phyloP scores from a whole-genome alignment of 495 filamentous ascomycete species.

The Hypoxylon trugodes region DNA sequence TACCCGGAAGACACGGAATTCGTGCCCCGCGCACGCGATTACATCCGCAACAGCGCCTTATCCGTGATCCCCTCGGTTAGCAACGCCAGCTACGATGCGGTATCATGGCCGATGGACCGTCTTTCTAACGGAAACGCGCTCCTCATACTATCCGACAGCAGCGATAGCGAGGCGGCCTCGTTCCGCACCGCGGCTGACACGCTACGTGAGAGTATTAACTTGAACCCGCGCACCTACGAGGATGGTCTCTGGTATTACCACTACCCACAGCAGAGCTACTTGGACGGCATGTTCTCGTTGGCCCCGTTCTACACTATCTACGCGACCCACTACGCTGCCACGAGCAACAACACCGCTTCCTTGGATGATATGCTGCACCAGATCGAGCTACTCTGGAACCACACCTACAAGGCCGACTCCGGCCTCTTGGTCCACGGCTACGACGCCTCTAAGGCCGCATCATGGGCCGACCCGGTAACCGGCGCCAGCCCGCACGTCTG shows the following conservation, averaged over 20 bases:
- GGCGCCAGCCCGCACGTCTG: constrained; percentile 66
- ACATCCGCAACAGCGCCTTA: constrained; percentile 38
- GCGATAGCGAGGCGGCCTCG: constrained; percentile 35
- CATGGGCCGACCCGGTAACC: constrained; percentile 64
- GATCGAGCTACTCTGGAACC: constrained; percentile 60
- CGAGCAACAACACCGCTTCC: constrained; percentile 11
- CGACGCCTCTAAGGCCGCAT: constrained; percentile 58
- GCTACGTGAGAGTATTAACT: constrained; percentile 49
- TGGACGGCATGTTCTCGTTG: constrained; percentile 58
- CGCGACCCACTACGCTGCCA: constrained; percentile 17
- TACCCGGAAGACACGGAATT: constrained; percentile 40
- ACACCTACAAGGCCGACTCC: constrained; percentile 53
- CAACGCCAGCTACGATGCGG: constrained; percentile 48
- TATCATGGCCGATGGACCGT: constrained; percentile 50
- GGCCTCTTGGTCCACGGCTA: constrained; percentile 66
- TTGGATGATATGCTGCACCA: constrained; percentile 58
- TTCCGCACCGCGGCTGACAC: constrained; percentile 44
- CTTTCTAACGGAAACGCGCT: constrained; percentile 50
- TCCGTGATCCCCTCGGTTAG: constrained; percentile 42
- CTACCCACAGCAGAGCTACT: constrained; percentile 58
- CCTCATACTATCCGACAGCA: constrained; percentile 43
- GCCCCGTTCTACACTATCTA: constrained; percentile 48
- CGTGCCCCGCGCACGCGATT: constrained; percentile 28
- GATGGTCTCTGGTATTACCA: constrained; percentile 57
- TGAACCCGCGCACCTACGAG: constrained; percentile 50